Base-by-base conservation (phyloP, 306 rosid species). In the Gillenia trifoliata region DNA sequence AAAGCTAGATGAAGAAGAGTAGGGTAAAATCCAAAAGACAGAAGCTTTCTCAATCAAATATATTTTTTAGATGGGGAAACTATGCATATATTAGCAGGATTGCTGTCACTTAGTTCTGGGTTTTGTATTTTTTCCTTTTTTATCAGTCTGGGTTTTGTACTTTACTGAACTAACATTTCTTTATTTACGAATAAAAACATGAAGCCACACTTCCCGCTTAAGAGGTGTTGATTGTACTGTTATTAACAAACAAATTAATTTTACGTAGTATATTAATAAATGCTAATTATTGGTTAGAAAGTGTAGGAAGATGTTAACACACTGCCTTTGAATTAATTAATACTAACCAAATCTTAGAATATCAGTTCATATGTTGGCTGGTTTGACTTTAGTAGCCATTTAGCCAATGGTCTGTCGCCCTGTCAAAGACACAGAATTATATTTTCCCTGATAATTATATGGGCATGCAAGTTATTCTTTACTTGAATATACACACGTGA, bases 301-400 rank as follows among this genome's bases (percentile, higher is more conserved):
- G 38, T n/a, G n/a, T n/a, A n/a, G n/a, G n/a, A n/a, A n/a, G n/a
- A n/a, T n/a, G n/a, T n/a, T n/a, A n/a, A n/a, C n/a, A n/a, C n/a
- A n/a, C n/a, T 11, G 11, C 9, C 10, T 49, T 49, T 19, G 56
- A 11, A 3, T 11, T 2, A 45, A 10, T 13, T 17, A n/a, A 36
- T 22, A 70, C 74, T 0, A n/a, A 23, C 75, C 23, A 19, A 71
- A 13, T 71, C 52, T 8, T n/a, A 23, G 16, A 50, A 15, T 55
- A 36, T 34, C 64, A 22, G 63, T 54, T 33, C 75, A 71, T 30
- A 41, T 36, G 75, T n/a, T 57, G 33, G 64, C 75, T 55, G 29
- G n/a, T 55, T 71, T 71, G 64, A 55, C 63, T 33, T 33, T 7
- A 6, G 34, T 34, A 43, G 64, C 23, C 22, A 30, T 50, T 11